Conservation (phyloP, 805 yeast species). For the Monosporozyma yasuniensis region DNA sequence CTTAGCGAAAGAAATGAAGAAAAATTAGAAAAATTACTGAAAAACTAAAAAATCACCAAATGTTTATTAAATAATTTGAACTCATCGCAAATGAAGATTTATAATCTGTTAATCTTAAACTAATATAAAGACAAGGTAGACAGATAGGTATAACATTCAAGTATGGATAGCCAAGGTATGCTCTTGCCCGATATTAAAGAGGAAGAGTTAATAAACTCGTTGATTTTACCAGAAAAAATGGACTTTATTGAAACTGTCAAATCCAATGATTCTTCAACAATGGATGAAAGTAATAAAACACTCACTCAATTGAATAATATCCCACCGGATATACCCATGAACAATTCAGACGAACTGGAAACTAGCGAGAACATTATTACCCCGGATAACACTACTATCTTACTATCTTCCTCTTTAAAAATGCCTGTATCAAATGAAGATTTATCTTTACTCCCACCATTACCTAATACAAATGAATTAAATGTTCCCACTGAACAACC, state of each 20-base stretch:
- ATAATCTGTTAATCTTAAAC: not conserved
- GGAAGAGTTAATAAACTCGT: constrained; percentile 10
- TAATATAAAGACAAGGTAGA: not conserved
- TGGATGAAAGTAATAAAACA: not conserved
- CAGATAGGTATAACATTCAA: not conserved
- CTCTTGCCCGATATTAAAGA: constrained; percentile 22
- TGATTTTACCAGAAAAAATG: not conserved
- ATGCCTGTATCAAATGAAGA: not conserved
- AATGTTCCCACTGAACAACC: not conserved
- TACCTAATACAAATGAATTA: not conserved
- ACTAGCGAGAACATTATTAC: not conserved
- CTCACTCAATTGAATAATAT: not conserved
- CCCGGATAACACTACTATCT: not conserved
- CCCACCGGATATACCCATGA: not conserved
- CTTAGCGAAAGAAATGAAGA: no score
- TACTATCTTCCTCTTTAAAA: not conserved
- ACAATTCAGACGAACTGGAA: not conserved
- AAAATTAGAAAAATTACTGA: not conserved
- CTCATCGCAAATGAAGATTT: not conserved
- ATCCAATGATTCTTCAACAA: constrained; percentile 2
- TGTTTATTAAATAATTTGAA: not conserved
- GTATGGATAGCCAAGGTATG: not conserved
- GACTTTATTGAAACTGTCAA: not conserved
- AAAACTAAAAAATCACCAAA: not conserved
- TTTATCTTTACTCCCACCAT: not conserved